Percentiles rank a stretch among this genome's conserved stretches.
Evolutionary conservation across 345 rosid genomes (phyloP).

Genomic region (Sonneratia alba): DNA sequence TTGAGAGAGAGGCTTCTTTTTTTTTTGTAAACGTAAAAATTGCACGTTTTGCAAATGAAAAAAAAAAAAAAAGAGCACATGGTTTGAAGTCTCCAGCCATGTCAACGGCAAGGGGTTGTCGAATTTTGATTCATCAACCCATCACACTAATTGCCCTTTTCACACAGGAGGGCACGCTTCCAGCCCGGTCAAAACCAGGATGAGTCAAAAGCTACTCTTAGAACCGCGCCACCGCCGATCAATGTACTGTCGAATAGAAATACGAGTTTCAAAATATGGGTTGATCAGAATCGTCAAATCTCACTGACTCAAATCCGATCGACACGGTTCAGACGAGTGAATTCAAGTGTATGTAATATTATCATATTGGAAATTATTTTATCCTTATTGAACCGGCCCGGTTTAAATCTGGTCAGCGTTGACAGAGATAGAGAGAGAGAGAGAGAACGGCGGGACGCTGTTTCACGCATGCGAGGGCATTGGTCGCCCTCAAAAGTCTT

Average conservation of each 20-base stretch:
- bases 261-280: too few relatives aligned
- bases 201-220: background rate
- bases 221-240: too few relatives aligned
- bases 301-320: too few relatives aligned
- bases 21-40: background rate
- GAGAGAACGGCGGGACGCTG: background rate
- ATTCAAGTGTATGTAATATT: too few relatives aligned
- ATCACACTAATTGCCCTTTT: background rate
- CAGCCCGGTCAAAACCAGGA: background rate
- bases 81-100: background rate
- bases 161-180: background rate
- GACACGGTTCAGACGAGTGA: too few relatives aligned
- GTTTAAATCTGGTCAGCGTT: too few relatives aligned
- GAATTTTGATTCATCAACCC: background rate
- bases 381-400: background rate
- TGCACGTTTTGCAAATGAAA: background rate
- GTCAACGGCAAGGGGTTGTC: constrained; percentile 1
- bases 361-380: background rate
- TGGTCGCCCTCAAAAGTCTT: background rate
- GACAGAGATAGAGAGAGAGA: background rate
- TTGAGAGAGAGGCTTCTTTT: background rate
- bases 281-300: too few relatives aligned
- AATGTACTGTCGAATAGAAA: too few relatives aligned
- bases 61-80: too few relatives aligned
- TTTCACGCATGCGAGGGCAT: background rate